These are phyloP conservation scores for Nepenthes alata DNA, from an alignment of 179 eudicot genomes.

Conservation along the genomic window DNA sequence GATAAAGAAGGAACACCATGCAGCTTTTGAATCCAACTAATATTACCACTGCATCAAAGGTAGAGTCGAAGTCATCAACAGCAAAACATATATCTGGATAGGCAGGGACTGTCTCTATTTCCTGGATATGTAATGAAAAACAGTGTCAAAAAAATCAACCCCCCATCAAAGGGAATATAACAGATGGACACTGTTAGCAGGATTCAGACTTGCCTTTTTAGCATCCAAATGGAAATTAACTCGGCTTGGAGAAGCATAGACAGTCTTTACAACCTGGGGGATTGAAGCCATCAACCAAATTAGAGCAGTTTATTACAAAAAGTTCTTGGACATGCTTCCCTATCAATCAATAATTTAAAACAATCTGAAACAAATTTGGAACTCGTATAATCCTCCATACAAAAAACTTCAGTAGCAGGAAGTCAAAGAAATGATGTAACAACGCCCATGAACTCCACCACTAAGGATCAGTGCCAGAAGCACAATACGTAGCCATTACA, in stretches of 20 bases:
- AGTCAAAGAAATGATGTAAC: not conserved
- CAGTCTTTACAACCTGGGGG: constrained; percentile 85
- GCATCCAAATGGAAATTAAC: constrained; percentile 94
- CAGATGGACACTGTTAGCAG: not conserved
- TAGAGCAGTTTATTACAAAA: not conserved
- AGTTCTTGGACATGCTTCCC: not conserved
- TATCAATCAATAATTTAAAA: not conserved
- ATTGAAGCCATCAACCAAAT: constrained; percentile 2
- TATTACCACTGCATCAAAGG: constrained; percentile 92
- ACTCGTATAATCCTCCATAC: not conserved
- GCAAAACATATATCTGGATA: constrained; percentile 99
- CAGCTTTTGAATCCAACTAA: not conserved
- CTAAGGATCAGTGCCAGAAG: too few species aligned
- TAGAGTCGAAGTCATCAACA: constrained; percentile 97
- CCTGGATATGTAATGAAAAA: constrained; percentile 34
- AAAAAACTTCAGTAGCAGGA: not conserved
- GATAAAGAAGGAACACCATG: not conserved
- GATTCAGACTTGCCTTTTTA: constrained; percentile 56
- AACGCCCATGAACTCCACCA: too few species aligned
- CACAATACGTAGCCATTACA: too few species aligned
- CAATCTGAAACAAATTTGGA: not conserved
- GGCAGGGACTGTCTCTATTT: constrained; percentile 90
- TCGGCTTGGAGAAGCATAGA: constrained; percentile 98
- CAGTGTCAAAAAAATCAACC: constrained; percentile 5
- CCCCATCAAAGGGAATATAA: not conserved